These are phyloP conservation scores for Salvia rosmarinus DNA, from an alignment of 257 asterid genomes.

Conservation along the genomic window DNA sequence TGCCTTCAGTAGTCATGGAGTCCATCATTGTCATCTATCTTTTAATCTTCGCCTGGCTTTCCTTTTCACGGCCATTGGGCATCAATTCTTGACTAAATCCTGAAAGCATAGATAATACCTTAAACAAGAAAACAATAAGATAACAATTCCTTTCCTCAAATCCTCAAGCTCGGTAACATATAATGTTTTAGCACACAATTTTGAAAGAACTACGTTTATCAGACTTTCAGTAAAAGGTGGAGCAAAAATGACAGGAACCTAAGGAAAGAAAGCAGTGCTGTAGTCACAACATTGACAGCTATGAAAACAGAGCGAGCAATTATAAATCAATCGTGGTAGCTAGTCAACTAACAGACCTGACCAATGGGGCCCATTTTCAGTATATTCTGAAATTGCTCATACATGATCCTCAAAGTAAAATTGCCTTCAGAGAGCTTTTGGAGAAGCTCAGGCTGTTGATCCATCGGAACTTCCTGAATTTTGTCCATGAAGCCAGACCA, in stretches of 20 bases:
- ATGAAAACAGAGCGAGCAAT: background rate
- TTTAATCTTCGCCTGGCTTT: too few species aligned
- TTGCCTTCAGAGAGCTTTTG: slow-evolving; percentile 95
- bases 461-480: slow-evolving; percentile 96
- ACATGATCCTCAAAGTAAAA: slow-evolving; percentile 90
- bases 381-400: slow-evolving; percentile 85
- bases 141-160: too few species aligned
- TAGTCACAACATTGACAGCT: background rate
- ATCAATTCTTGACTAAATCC: too few species aligned
- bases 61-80: too few species aligned
- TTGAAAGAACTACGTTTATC: too few species aligned
- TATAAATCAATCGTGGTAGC: slow-evolving; percentile 17
- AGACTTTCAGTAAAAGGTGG: too few species aligned
- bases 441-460: slow-evolving; percentile 98
- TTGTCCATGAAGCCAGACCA: slow-evolving; percentile 98
- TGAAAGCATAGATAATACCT: slow-evolving; percentile 96
- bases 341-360: slow-evolving; percentile 60
- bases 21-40: slow-evolving; percentile 98
- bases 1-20: slow-evolving; percentile 95
- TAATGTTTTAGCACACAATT: too few species aligned
- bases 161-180: too few species aligned
- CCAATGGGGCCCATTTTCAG: slow-evolving; percentile 96
- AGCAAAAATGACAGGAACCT: slow-evolving; percentile 27
- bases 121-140: slow-evolving; percentile 46
- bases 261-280: background rate